Percentiles rank a stretch among this genome's conserved stretches.
phyloP scores from a whole-genome alignment of 441 rosid species.

The Pelargonium exstipulatum region DNA sequence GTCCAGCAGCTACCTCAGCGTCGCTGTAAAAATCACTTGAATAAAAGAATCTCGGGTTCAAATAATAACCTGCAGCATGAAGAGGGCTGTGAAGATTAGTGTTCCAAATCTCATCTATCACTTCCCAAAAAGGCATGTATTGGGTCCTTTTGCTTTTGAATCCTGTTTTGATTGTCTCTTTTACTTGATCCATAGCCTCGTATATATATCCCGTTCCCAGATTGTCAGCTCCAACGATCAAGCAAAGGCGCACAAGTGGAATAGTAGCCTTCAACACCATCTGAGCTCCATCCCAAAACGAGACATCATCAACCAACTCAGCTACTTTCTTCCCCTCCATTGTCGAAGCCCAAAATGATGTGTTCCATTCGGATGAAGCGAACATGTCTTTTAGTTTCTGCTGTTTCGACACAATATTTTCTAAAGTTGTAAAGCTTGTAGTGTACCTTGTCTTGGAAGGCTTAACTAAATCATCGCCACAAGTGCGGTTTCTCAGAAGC shows the following conservation, averaged over 20 bases:
- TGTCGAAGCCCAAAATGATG: slow-evolving; percentile 24
- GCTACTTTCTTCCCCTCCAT: slow-evolving; percentile 29
- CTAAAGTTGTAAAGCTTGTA: slow-evolving; percentile 37
- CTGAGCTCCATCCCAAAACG: slow-evolving; percentile 44
- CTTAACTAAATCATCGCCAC: slow-evolving; percentile 25
- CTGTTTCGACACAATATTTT: slow-evolving; percentile 36
- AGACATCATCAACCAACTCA: slow-evolving; percentile 28
- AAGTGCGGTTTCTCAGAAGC: slow-evolving; percentile 24
- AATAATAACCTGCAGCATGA: slow-evolving; percentile 55
- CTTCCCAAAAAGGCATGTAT: slow-evolving; percentile 45
- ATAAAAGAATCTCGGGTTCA: slow-evolving; percentile 48
- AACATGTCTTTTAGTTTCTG: slow-evolving; percentile 34
- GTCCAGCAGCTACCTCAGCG: slow-evolving; percentile 43
- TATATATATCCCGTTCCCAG: slow-evolving; percentile 46
- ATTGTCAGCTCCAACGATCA: slow-evolving; percentile 28
- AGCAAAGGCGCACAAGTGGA: slow-evolving; percentile 38
- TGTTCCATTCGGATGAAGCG: slow-evolving; percentile 34
- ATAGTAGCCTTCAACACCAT: slow-evolving; percentile 33
- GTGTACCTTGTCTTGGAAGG: slow-evolving; percentile 35
- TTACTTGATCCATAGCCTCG: slow-evolving; percentile 49
- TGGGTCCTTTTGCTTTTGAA: slow-evolving; percentile 22
- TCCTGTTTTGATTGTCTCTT: slow-evolving; percentile 37
- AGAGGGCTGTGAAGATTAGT: slow-evolving; percentile 47
- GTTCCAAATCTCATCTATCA: slow-evolving; percentile 54
- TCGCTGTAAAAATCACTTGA: slow-evolving; percentile 42